phyloP scores from a whole-genome alignment of 345 rosid genomes.

The Sisymbrium irio region DNA sequence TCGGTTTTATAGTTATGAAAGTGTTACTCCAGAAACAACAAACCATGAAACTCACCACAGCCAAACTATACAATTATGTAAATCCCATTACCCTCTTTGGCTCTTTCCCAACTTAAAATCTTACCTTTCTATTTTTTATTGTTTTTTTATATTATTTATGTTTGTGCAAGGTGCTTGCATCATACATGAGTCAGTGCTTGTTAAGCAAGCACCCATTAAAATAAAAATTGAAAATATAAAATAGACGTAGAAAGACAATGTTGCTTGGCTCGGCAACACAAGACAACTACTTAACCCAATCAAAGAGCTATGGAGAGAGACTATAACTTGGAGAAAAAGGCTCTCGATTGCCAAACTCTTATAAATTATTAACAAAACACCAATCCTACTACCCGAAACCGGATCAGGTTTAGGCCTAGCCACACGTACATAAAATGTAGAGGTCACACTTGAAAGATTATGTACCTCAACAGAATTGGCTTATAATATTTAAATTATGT shows the following conservation, averaged over 20 bases:
- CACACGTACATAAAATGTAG: slow-evolving; percentile 16
- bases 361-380: slow-evolving; percentile 7
- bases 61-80: not conserved
- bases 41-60: not conserved
- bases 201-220: slow-evolving; percentile 60
- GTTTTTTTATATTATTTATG: not conserved
- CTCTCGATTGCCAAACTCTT: slow-evolving; percentile 31
- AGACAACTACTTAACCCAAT: slow-evolving; percentile 53
- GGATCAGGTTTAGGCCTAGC: slow-evolving; percentile 28
- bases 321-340: slow-evolving; percentile 35
- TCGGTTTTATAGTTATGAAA: not conserved
- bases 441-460: not conserved
- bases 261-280: slow-evolving; percentile 47
- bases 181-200: slow-evolving; percentile 70
- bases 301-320: slow-evolving; percentile 26
- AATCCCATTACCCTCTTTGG: not conserved
- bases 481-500: not conserved
- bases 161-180: slow-evolving; percentile 53
- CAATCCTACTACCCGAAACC: slow-evolving; percentile 24
- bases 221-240: not conserved
- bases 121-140: not conserved
- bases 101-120: slow-evolving; percentile 5
- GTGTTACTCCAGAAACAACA: not conserved
- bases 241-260: slow-evolving; percentile 29
- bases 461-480: slow-evolving; percentile 8